Base-by-base conservation (phyloP, 352 stramenopile genomes). In the Phytopythium mirpurense region DNA sequence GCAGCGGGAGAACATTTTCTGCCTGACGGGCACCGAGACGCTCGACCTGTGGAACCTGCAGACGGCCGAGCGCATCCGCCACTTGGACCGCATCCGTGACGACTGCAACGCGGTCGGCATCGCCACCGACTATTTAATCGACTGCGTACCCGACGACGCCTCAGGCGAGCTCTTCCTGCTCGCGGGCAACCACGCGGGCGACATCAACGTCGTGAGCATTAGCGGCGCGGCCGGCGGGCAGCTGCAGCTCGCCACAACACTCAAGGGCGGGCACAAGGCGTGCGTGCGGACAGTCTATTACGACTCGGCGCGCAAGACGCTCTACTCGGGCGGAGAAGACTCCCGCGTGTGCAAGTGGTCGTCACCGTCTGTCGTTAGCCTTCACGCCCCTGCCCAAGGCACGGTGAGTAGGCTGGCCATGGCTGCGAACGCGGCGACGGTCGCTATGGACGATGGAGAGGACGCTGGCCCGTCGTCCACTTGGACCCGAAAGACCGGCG, bases 1-100 rank as follows among this genome's bases (percentile, higher is more conserved):
- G 5, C 65, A 92, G 46, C 63, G 60, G 3, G 84, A 95, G 47
- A 85, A 94, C 52, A 81, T 96, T 24, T 93, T 78, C 57, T 94
- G 74, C 47, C 72, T 95, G 21, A 96, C 86, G 0, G 85, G 88
- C 57, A 87, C 82, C 16, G 88, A 97, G 72, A 95, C 83, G 37
- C 72, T 96, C 21, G 88, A 93, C 46, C 58, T 97, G 46, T 97
- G 88, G 88, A 95, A 97, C 65, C 50, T 94, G 37, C 79, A 80
- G 65, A 90, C 77, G 5, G 88, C 88, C 8, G 50, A 93, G 62
- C 72, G 83, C 10, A 69, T 95, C 57, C 83, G 88, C 52, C 83
- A 93, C 65, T 93, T 90, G 59, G 65, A 74, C 49, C 74, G 62
- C 7, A 69, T 93, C 19, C 83, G 85, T 10, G 77, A 85, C 21